Evolutionary conservation across 768 basidiomycete genomes (phyloP).

Genomic region (Psilocybe azurescens): DNA sequence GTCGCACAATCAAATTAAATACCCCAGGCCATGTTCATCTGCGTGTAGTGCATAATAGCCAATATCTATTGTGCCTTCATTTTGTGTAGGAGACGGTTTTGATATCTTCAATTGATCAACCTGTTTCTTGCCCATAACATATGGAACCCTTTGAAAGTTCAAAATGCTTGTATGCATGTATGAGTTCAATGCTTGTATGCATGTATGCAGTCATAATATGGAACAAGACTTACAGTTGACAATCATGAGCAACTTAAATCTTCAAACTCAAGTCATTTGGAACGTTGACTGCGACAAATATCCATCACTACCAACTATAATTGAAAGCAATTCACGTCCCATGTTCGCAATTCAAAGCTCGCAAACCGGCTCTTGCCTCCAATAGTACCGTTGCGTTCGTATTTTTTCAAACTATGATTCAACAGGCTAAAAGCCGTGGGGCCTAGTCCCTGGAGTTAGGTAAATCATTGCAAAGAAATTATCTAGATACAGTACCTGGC

Average conservation of each 20-base stretch:
- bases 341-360: no score
- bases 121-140: conserved; percentile 1
- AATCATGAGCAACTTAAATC: no score
- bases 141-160: background rate
- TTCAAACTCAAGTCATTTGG: no score
- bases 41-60: conserved; percentile 7
- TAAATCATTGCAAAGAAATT: background rate
- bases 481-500: conserved; percentile 33
- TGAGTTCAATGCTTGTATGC: background rate
- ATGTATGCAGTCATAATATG: background rate
- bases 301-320: no score
- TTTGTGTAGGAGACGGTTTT: conserved; percentile 12
- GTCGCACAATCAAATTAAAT: conserved; percentile 19
- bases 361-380: background rate
- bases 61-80: background rate
- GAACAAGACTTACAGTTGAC: no score
- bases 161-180: background rate
- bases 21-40: conserved; percentile 22
- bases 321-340: no score
- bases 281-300: no score
- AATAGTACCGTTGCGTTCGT: no score
- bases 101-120: conserved; percentile 11
- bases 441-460: conserved; percentile 22
- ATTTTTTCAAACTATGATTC: background rate
- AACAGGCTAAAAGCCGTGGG: conserved; percentile 37